phyloP scores from a whole-genome alignment of 169 alveolate species.

The Eimeria maxima region DNA sequence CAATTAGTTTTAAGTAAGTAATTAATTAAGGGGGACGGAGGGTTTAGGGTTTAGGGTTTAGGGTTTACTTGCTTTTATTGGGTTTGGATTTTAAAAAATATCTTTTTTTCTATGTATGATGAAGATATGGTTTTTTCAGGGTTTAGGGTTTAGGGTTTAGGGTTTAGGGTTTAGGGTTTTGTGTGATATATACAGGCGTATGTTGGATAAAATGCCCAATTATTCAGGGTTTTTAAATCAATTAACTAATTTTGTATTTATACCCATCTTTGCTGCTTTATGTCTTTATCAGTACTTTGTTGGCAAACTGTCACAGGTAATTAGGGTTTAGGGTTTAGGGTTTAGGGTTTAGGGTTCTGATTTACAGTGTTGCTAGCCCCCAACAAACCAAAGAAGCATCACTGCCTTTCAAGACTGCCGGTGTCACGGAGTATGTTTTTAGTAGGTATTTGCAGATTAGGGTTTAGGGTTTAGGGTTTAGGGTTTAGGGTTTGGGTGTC shows the following conservation, averaged over 20 bases:
- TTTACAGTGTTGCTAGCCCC: no score
- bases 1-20: slow-evolving; percentile 22
- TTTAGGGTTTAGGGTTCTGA: not conserved
- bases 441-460: no score
- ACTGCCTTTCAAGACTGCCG: no score
- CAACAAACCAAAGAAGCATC: no score
- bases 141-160: not conserved
- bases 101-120: no score
- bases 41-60: not conserved
- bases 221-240: slow-evolving; percentile 85
- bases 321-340: not conserved
- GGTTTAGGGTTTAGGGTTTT: not conserved
- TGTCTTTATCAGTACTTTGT: slow-evolving; percentile 7
- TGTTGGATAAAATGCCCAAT: slow-evolving; percentile 84
- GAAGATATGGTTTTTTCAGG: no score
- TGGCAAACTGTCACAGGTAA: slow-evolving; percentile 30
- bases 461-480: not conserved
- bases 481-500: not conserved
- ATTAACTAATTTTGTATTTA: slow-evolving; percentile 77
- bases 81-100: no score
- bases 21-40: not conserved
- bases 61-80: no score
- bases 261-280: slow-evolving; percentile 80
- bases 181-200: slow-evolving; percentile 9
- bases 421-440: no score